Base-by-base conservation (phyloP, 2,329 filamentous ascomycete genomes). In the Apiospora rasikravindrae region DNA sequence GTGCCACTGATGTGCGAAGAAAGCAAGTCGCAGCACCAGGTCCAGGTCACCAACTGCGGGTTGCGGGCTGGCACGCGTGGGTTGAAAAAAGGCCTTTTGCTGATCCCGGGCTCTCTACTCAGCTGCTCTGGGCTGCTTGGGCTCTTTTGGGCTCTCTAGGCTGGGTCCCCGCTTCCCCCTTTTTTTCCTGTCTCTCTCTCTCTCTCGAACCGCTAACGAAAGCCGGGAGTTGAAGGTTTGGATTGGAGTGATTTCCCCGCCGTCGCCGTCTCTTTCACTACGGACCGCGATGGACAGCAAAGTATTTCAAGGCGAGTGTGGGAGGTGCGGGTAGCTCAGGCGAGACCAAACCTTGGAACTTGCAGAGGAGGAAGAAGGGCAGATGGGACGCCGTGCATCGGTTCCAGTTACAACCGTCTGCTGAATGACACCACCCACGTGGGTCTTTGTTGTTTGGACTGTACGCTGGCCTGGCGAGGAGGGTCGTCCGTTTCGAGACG, bases 381-480 rank as follows among this genome's bases (percentile, higher is more conserved):
- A 61, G 29, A 37, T 37, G 53, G 53, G 53, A 33, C 19, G 53
- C 53, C 26, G 53, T 61, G 53, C 33, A 29, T 61, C 53, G 53
- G 16, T 61, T 61, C 53, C 53, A 37, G 53, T 61, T 61, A 22
- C 29, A 61, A 19, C 53, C 16, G 19, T 61, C 53, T 26, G 29
- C 22, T 22, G 51, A 64, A 40, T 64, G 57, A 29, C 57, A 40
- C 19, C 33, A 64, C 33, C 51, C 19, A 64, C 57, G 57, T 37
- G 57, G 33, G 57, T 64, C 29, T 64, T n/a, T 64, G 57, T 64
- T 64, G 57, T 64, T 40, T 33, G 19, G 57, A 64, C 57, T 64
- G 57, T n/a, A 64, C n/a, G 57, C 10, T 40, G 33, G 57, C 19
- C 45, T 49, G 22, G 45, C 45, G 45, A 49, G 45, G 45, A n/a